phyloP scores from a whole-genome alignment of 2,329 filamentous ascomycete species.

The Neofusicoccum cordaticola region DNA sequence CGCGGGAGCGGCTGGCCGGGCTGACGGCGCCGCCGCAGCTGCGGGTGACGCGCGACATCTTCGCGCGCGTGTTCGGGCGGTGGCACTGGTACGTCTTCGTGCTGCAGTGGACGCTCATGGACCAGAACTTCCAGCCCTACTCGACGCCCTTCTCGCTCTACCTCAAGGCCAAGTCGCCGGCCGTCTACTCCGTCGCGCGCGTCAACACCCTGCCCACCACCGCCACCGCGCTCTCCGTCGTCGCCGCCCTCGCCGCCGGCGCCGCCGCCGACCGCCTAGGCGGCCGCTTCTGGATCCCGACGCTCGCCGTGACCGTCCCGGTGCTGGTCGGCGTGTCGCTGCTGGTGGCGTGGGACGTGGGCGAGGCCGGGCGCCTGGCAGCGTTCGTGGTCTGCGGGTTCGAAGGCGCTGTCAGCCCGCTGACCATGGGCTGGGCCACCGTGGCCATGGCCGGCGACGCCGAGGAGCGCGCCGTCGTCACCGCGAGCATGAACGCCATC shows the following conservation, averaged over 20 bases:
- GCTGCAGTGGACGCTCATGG: slow-evolving; percentile 37
- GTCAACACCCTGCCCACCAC: slow-evolving; percentile 45
- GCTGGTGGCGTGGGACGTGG: too few species aligned
- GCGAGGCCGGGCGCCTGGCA: too few species aligned
- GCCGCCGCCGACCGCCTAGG: slow-evolving; percentile 1
- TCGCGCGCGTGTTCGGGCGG: slow-evolving; percentile 36
- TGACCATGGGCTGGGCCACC: too few species aligned
- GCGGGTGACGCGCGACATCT: slow-evolving; percentile 34
- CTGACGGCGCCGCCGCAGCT: slow-evolving; percentile 31
- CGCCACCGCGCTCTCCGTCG: slow-evolving; percentile 39
- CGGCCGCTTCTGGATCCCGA: too few species aligned
- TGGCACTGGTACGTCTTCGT: slow-evolving; percentile 39
- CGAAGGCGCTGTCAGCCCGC: too few species aligned
- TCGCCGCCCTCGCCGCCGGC: slow-evolving; percentile 34
- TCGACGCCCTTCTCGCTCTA: slow-evolving; percentile 42
- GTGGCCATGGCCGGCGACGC: too few species aligned
- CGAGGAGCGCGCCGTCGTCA: too few species aligned
- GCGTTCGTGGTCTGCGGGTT: too few species aligned
- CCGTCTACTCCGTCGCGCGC: slow-evolving; percentile 32
- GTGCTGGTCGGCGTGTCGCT: too few species aligned
- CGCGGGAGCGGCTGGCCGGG: slow-evolving; percentile 16
- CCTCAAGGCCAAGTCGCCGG: slow-evolving; percentile 33
- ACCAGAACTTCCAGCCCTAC: slow-evolving; percentile 37
- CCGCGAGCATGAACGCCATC: too few species aligned
- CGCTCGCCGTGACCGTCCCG: too few species aligned